A percentile compares a stretch with the other conserved stretches of the same genome.
Evolutionary conservation across 1,139 yeast genomes (phyloP).

Genomic region (Geotrichum phurueaensis): DNA sequence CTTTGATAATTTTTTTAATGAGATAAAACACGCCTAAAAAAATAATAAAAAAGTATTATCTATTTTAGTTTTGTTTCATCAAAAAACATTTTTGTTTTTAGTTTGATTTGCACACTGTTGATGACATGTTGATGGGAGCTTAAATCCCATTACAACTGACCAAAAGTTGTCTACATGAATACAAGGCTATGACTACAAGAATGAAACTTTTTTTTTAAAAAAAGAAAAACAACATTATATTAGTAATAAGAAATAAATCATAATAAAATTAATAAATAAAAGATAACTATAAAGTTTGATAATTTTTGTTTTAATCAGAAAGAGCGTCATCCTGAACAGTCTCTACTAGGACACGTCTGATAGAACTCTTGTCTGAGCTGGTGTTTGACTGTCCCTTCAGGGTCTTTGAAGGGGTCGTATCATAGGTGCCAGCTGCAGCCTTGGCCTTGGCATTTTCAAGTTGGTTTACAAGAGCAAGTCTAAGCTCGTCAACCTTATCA

Average conservation of each 20-base stretch:
- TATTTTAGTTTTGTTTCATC: too few relatives aligned
- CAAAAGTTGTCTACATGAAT: too few relatives aligned
- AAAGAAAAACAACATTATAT: not conserved
- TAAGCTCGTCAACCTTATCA: constrained; percentile 12
- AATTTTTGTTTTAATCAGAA: constrained; percentile 3
- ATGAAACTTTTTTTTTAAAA: too few relatives aligned
- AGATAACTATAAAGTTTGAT: not conserved
- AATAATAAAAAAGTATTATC: too few relatives aligned
- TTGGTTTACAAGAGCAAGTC: not conserved
- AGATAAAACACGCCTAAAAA: not conserved
- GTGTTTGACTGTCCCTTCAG: not conserved
- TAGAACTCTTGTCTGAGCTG: not conserved
- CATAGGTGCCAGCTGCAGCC: not conserved
- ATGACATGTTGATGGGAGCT: too few relatives aligned
- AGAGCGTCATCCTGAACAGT: constrained; percentile 8
- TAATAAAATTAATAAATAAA: not conserved
- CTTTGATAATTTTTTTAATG: not conserved
- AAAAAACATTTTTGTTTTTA: too few relatives aligned
- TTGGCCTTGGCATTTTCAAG: not conserved
- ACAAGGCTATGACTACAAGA: too few relatives aligned
- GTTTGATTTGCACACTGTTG: too few relatives aligned
- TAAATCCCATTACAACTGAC: too few relatives aligned
- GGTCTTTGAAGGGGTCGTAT: not conserved
- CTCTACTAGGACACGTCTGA: constrained; percentile 4
- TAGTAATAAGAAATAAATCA: not conserved